Base-by-base conservation (phyloP, 2,329 filamentous ascomycete genomes). In the Cladosporium sp. region DNA sequence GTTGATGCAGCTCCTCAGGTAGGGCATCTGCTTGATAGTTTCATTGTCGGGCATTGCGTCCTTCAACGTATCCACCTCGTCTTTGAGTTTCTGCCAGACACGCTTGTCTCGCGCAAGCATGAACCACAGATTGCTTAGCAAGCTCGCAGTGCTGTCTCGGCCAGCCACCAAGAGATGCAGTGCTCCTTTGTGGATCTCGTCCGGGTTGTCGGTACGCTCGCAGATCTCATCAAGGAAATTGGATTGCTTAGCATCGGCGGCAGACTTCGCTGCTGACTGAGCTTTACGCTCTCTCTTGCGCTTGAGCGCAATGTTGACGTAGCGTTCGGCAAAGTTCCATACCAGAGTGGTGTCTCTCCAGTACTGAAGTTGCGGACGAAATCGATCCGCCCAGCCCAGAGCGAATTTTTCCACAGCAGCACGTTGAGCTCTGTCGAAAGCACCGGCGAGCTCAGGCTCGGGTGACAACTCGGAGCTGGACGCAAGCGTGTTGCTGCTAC, bases 1-100 rank as follows among this genome's bases (percentile, higher is more conserved):
- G 77, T 91, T 89, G 72, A 93, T 83, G 60, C 90, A 82, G 72
- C 88, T 81, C 76, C 87, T 70, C 7, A 77, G 63, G 58, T 75
- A 78, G 26, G 64, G 70, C 68, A 73, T 69, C 18, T 65, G 56
- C 32, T 66, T 70, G 16, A 75, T 48, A 34, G 65, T 36, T 25
- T 70, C 68, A 36, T 68, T 70, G 5, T 64, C 70, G 0, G 88
- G 89, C 73, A 78, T 61, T 75, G 78, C 62, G 14, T 67, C 68
- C 5, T 64, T 43, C 3, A 73, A 61, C 7, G 59, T 36, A 28
- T 67, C 67, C 10, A 75, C 65, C 54, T 75, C 72, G 11, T 18
- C 60, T 7, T 65, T 67, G 21, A 74, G 59, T 48, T 70, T 71
- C 3, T 53, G 32, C 66, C 68, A 74, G 7, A 72, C 65, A 14